These are phyloP conservation scores for Phytophthora cryptogea DNA, from an alignment of 352 stramenopile species.

Conservation along the genomic window DNA sequence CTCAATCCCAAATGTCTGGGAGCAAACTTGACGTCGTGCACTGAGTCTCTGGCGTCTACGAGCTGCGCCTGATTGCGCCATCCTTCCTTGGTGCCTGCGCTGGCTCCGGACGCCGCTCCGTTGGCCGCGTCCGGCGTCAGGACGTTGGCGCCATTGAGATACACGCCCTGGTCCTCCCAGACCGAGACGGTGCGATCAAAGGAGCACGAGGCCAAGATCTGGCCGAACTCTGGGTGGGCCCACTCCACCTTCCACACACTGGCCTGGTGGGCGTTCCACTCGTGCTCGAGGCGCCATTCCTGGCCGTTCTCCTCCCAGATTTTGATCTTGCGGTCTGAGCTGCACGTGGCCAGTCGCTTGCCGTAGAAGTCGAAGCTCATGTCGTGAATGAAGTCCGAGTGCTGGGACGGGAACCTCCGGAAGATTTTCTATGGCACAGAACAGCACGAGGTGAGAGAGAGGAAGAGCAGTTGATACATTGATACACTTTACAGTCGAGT, in stretches of 20 bases:
- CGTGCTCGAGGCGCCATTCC: slow-evolving; percentile 88
- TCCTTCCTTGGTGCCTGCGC: slow-evolving; percentile 47
- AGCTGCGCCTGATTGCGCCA: slow-evolving; percentile 89
- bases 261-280: slow-evolving; percentile 91
- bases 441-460: neutral
- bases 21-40: slow-evolving; percentile 96
- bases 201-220: slow-evolving; percentile 94
- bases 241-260: slow-evolving; percentile 94
- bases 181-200: slow-evolving; percentile 94
- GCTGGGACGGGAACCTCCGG: slow-evolving; percentile 83
- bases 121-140: slow-evolving; percentile 3
- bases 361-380: slow-evolving; percentile 95
- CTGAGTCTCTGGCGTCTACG: slow-evolving; percentile 91
- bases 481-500: no score
- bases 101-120: neutral
- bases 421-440: slow-evolving; percentile 62
- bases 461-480: neutral
- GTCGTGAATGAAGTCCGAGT: slow-evolving; percentile 92
- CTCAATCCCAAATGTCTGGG: slow-evolving; percentile 92
- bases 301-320: slow-evolving; percentile 85
- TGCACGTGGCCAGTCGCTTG: slow-evolving; percentile 89
- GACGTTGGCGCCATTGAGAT: slow-evolving; percentile 40
- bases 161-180: slow-evolving; percentile 92
- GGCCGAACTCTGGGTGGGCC: slow-evolving; percentile 96
- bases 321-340: slow-evolving; percentile 93